Evolutionary conservation across 345 rosid species (phyloP), one percentile per base, ranked within the genome.

Genomic region (Durio zibethinus): DNA sequence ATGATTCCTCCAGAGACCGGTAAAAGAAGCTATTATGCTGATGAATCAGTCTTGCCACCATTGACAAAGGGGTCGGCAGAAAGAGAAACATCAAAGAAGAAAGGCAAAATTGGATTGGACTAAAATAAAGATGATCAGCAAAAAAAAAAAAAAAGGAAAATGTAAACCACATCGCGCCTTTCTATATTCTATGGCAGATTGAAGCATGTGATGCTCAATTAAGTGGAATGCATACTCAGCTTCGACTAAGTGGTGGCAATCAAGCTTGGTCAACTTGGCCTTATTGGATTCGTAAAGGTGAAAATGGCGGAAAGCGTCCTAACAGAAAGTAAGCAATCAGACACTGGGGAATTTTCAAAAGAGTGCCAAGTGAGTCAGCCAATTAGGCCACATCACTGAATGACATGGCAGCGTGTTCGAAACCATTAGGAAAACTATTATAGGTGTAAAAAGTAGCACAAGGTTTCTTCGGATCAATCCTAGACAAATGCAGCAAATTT

Each of bases 211-310:
- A 84, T 87, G 73, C 88, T 84, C 74, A 50, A 48, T 79, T 47
- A 53, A 87, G 89, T 89, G 90, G 90, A 84, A 83, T 84, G 85
- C 92, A 77, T 57, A 84, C 86, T 89, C 89, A 84, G 83, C 85
- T 80, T 77, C 88, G 42, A 87, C 89, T 84, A 61, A 73, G 73
- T 60, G 73, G 79, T 82, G 75, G 77, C 64, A 82, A 73, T 81
- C 53, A 53, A 50, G 38, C 76, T 73, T 12, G 64, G 82, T 83
- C 89, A 83, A 86, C 83, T 84, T 88, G 91, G 83, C 89, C 85
- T 53, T 63, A 27, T 62, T 79, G 80, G 54, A 50, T 75, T 76
- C 82, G 56, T 76, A 79, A 84, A 82, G 40, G 27, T 48, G 64
- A 77, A 50, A 52, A 60, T 69, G 64, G 77, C 36, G 38, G 59